These are phyloP conservation scores for Dactylorhiza incarnata DNA, from an alignment of 106 monocot species.

Conservation along the genomic window DNA sequence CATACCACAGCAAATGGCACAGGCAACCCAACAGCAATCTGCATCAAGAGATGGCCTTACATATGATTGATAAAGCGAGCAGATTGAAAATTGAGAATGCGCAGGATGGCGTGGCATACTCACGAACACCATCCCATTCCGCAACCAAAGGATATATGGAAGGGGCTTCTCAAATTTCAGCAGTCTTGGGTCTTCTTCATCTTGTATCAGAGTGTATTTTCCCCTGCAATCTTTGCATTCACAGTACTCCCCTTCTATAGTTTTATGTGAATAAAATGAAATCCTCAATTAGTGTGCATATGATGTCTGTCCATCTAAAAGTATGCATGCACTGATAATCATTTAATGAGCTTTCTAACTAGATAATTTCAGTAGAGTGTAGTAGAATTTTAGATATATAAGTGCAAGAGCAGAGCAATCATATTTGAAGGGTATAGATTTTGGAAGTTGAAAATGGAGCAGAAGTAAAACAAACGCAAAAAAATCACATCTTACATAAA, in stretches of 20 bases:
- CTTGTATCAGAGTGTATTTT: slow-evolving; percentile 17
- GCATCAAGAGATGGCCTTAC: background rate
- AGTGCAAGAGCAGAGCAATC: background rate
- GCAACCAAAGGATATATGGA: slow-evolving; percentile 21
- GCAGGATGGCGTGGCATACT: slow-evolving; percentile 2
- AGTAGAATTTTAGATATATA: background rate
- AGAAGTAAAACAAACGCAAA: too few species aligned
- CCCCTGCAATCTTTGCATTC: slow-evolving; percentile 20
- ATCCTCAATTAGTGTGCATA: slow-evolving; percentile 1
- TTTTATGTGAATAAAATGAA: background rate
- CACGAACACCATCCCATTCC: slow-evolving; percentile 30
- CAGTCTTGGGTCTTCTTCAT: slow-evolving; percentile 24
- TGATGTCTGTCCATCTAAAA: background rate
- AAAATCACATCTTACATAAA: too few species aligned
- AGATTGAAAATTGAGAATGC: background rate
- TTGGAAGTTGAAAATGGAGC: too few species aligned
- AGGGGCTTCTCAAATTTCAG: slow-evolving; percentile 19
- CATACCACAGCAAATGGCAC: slow-evolving; percentile 18
- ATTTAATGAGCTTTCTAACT: background rate
- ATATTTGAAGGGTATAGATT: too few species aligned
- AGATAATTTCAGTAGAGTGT: background rate
- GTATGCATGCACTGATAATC: background rate
- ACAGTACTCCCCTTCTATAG: slow-evolving; percentile 12
- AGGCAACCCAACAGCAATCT: slow-evolving; percentile 21
- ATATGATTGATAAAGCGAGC: slow-evolving; percentile 1